These are phyloP conservation scores for Zoysia pacifica DNA, from an alignment of 176 grass and related monocot species.

Conservation along the genomic window DNA sequence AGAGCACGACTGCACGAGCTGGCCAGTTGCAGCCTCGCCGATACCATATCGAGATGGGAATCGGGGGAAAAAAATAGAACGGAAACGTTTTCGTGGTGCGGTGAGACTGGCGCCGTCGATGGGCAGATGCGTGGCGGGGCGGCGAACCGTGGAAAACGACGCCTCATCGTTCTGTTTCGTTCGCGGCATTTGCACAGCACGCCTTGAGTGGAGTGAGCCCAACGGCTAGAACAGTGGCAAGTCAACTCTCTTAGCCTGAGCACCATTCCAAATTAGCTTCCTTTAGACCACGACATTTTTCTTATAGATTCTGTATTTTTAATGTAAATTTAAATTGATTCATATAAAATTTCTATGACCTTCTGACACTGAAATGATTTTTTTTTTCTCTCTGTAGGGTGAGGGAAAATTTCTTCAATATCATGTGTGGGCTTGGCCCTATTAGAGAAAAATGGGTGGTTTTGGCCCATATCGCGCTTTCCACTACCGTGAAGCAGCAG, in stretches of 20 bases:
- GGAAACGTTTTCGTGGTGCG: not conserved
- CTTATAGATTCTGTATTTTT: too few relatives aligned
- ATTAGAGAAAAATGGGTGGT: not conserved
- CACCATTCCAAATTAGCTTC: too few relatives aligned
- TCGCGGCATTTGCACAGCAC: not conserved
- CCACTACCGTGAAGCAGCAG: too few relatives aligned
- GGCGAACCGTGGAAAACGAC: slow-evolving; percentile 9
- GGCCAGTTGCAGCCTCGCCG: not conserved
- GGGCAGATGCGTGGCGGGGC: not conserved
- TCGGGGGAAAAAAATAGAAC: not conserved
- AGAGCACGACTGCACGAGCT: not conserved
- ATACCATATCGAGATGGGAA: slow-evolving; percentile 11
- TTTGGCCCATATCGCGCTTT: not conserved
- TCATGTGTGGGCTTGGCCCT: not conserved
- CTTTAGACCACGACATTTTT: too few relatives aligned
- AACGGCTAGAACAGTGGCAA: not conserved
- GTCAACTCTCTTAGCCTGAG: not conserved
- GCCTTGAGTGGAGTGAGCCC: not conserved
- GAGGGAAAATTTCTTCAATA: too few relatives aligned
- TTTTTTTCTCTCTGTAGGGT: too few relatives aligned
- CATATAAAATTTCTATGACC: too few relatives aligned
- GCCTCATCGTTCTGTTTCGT: not conserved
- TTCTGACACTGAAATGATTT: too few relatives aligned
- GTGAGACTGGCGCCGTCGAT: not conserved
- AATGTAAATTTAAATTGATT: too few relatives aligned